A percentile compares a stretch with the other conserved stretches of the same genome.
Evolutionary conservation across 2,329 filamentous ascomycete species (phyloP).

Genomic region (Cladosporium austrohemisphaericum): DNA sequence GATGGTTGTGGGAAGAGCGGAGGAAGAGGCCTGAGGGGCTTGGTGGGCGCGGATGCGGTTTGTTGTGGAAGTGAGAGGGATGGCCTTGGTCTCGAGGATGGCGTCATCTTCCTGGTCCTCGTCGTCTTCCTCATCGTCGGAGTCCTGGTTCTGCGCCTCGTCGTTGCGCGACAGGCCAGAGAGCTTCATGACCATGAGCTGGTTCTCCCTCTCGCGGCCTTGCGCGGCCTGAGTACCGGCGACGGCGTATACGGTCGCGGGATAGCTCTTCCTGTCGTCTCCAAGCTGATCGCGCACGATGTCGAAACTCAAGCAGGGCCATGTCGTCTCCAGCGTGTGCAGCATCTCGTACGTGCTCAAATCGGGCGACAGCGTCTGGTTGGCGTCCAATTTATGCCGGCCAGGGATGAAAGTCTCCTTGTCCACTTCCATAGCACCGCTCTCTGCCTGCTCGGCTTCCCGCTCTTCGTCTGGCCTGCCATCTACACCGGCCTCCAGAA

Average conservation of each 20-base stretch:
- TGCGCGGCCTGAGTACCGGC: slow-evolving; percentile 88
- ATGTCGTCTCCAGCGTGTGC: slow-evolving; percentile 87
- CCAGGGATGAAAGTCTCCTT: slow-evolving; percentile 95
- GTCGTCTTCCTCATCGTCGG: slow-evolving; percentile 65
- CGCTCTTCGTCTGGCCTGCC: slow-evolving; percentile 87
- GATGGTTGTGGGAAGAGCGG: slow-evolving; percentile 72
- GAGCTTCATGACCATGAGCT: slow-evolving; percentile 94
- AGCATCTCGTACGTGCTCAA: slow-evolving; percentile 97
- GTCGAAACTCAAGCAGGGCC: slow-evolving; percentile 96
- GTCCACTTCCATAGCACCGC: slow-evolving; percentile 85
- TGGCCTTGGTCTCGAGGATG: slow-evolving; percentile 86
- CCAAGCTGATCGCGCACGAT: slow-evolving; percentile 82
- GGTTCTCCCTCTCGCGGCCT: slow-evolving; percentile 74
- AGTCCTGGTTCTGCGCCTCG: slow-evolving; percentile 63
- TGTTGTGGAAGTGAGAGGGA: slow-evolving; percentile 80
- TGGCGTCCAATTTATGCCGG: slow-evolving; percentile 82
- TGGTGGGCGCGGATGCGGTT: slow-evolving; percentile 92
- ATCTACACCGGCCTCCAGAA: slow-evolving; percentile 90
- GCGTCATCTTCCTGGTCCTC: slow-evolving; percentile 74
- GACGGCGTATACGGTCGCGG: slow-evolving; percentile 91
- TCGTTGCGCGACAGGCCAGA: slow-evolving; percentile 89
- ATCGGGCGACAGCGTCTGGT: slow-evolving; percentile 87
- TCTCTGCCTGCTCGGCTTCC: slow-evolving; percentile 78
- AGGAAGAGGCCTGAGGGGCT: slow-evolving; percentile 65
- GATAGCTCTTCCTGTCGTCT: slow-evolving; percentile 86